Evolutionary conservation across 106 monocot genomes (phyloP).

Genomic region (Dioscorea alata): DNA sequence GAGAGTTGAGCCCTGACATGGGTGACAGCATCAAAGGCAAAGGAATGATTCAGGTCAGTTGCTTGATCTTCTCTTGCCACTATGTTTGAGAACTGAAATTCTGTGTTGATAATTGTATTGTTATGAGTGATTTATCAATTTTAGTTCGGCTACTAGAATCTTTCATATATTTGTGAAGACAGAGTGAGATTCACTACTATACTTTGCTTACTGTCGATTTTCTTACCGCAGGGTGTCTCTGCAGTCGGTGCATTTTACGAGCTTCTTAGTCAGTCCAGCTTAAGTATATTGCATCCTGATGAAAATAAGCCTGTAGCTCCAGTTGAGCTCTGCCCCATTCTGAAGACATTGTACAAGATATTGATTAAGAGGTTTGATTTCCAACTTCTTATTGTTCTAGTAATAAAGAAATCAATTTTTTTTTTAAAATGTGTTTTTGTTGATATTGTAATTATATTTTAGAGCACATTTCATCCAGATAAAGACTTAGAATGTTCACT

Average conservation of each 20-base stretch:
- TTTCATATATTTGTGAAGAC: too few relatives aligned
- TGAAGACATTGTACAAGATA: constrained; percentile 72
- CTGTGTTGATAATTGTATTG: too few relatives aligned
- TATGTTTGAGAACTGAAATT: too few relatives aligned
- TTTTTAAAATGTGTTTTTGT: too few relatives aligned
- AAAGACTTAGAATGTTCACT: too few relatives aligned
- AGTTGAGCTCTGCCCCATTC: constrained; percentile 73
- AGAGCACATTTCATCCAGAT: too few relatives aligned
- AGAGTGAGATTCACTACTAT: too few relatives aligned
- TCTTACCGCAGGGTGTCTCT: constrained; percentile 66
- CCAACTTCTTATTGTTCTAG: too few relatives aligned
- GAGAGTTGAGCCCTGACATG: constrained; percentile 78
- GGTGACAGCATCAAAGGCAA: constrained; percentile 99
- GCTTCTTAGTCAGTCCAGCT: constrained; percentile 76
- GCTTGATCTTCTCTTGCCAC: neutral
- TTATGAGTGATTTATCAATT: too few relatives aligned
- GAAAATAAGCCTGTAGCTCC: constrained; percentile 65
- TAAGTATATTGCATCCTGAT: constrained; percentile 73
- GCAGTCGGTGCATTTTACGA: constrained; percentile 83
- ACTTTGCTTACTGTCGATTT: neutral
- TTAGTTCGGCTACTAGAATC: too few relatives aligned
- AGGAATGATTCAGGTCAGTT: constrained; percentile 91
- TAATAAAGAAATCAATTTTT: too few relatives aligned
- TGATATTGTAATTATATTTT: too few relatives aligned
- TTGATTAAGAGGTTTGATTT: constrained; percentile 56